Evolutionary conservation across 1,284 basidiomycete species (phyloP).

Genomic region (Ustilago curta): DNA sequence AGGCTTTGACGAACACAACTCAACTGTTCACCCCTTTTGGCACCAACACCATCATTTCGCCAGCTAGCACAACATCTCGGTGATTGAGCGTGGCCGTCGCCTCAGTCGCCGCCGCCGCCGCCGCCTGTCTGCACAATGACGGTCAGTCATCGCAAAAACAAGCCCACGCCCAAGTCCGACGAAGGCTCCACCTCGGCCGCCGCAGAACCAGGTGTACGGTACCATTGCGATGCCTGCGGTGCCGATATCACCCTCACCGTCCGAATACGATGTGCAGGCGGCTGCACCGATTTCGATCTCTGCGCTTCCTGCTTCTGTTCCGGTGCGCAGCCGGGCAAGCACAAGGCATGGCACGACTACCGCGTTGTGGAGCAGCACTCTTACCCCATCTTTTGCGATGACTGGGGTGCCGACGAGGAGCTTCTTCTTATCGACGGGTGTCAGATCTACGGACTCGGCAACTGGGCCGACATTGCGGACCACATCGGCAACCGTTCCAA

Average conservation of each 20-base stretch:
- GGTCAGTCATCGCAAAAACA: constrained; percentile 68
- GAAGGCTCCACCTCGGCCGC: constrained; percentile 57
- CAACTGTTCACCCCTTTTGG: too few relatives aligned
- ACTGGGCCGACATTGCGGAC: constrained; percentile 96
- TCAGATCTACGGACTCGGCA: constrained; percentile 88
- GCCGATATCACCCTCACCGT: constrained; percentile 69
- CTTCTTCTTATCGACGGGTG: constrained; percentile 90
- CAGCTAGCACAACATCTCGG: not conserved
- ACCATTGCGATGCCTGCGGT: constrained; percentile 68
- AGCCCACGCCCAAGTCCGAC: constrained; percentile 59
- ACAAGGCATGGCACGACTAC: constrained; percentile 90
- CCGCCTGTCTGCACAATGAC: constrained; percentile 53
- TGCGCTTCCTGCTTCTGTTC: constrained; percentile 82
- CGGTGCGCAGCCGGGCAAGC: constrained; percentile 87
- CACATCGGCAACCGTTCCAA: constrained; percentile 94
- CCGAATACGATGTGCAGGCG: constrained; percentile 66
- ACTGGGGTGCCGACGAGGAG: constrained; percentile 99
- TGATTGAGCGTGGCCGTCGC: not conserved
- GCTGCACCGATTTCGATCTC: constrained; percentile 70
- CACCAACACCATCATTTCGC: not conserved
- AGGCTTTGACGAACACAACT: too few relatives aligned
- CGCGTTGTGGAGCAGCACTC: constrained; percentile 95
- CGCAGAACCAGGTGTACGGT: constrained; percentile 66
- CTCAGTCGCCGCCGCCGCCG: constrained; percentile 3
- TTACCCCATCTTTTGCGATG: constrained; percentile 92